phyloP scores from a whole-genome alignment of 345 rosid genomes.

The Murraya paniculata region DNA sequence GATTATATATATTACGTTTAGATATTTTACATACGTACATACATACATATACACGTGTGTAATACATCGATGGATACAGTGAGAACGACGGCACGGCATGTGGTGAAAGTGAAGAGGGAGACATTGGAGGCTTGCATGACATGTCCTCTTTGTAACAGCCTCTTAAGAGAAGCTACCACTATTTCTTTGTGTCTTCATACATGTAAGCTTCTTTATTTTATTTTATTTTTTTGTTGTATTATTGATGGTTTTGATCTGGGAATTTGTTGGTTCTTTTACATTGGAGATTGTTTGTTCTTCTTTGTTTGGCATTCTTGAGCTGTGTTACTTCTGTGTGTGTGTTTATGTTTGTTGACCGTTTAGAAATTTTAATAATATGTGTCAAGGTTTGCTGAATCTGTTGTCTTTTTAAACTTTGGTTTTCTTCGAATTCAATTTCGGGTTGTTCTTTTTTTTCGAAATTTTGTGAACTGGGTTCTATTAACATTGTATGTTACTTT shows the following conservation, averaged over 20 bases:
- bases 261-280: not conserved
- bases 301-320: not conserved
- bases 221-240: not conserved
- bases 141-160: conserved; percentile 65
- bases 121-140: conserved; percentile 65
- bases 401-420: not conserved
- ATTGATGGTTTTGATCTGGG: conserved; percentile 20
- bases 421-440: not conserved
- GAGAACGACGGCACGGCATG: conserved; percentile 38
- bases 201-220: conserved; percentile 36
- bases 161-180: conserved; percentile 66
- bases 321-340: not conserved
- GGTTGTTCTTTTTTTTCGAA: not conserved
- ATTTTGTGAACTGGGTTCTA: not conserved
- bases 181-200: conserved; percentile 79
- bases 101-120: conserved; percentile 50
- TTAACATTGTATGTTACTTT: not conserved
- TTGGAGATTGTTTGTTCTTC: not conserved
- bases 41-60: not conserved
- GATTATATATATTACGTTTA: no score
- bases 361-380: not conserved
- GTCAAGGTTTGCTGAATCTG: not conserved
- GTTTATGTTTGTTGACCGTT: not conserved
- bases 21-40: not conserved
- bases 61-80: not conserved